These are phyloP conservation scores for Talaromyces islandicus DNA, from an alignment of 2,329 filamentous ascomycete genomes.

Conservation along the genomic window DNA sequence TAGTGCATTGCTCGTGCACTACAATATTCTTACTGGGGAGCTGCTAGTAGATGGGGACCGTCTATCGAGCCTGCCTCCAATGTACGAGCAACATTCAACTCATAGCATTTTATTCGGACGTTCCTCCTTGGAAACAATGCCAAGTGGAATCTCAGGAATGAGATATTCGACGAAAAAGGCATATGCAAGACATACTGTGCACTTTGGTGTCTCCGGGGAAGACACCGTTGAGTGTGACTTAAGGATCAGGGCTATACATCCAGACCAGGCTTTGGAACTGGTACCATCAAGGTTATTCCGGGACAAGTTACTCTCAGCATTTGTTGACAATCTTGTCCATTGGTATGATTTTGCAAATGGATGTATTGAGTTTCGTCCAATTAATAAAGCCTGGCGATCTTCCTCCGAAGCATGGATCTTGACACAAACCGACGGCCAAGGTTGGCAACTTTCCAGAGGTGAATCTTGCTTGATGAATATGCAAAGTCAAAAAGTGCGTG, in stretches of 20 bases:
- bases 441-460: background rate
- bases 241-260: background rate
- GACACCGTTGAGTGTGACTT: background rate
- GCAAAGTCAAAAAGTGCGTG: background rate
- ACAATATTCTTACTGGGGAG: conserved; percentile 47
- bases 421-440: background rate
- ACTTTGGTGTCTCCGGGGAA: background rate
- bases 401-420: background rate
- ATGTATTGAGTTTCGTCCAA: background rate
- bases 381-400: background rate
- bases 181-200: background rate
- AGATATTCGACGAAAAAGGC: conserved; percentile 25
- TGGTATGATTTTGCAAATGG: background rate
- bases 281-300: background rate
- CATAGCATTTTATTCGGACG: conserved; percentile 44
- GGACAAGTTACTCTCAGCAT: background rate
- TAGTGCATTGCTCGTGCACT: conserved; percentile 30
- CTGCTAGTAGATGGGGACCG: conserved; percentile 50
- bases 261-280: background rate
- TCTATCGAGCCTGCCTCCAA: conserved; percentile 40
- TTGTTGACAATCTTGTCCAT: background rate
- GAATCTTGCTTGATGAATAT: background rate
- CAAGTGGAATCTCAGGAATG: conserved; percentile 30
- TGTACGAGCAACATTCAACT: conserved; percentile 36
- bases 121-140: background rate